phyloP scores from a whole-genome alignment of 1,284 basidiomycete species.

The Somion occarium region DNA sequence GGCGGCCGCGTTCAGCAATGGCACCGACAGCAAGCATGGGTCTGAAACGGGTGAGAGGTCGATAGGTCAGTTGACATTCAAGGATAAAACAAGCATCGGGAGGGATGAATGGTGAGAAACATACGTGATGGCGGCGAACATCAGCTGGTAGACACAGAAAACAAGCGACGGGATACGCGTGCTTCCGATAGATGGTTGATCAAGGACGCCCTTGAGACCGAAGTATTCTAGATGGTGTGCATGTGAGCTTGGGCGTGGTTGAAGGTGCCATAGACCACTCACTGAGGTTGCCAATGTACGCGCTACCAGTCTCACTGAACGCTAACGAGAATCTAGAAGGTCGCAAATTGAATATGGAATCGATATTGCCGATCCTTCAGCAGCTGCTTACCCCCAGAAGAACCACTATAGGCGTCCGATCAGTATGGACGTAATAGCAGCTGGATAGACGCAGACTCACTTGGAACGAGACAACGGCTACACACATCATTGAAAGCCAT shows the following conservation, averaged over 20 bases:
- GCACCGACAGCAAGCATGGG: slow-evolving; percentile 88
- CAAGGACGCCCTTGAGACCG: slow-evolving; percentile 78
- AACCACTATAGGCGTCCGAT: slow-evolving; percentile 31
- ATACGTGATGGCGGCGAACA: slow-evolving; percentile 85
- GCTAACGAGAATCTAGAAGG: slow-evolving; percentile 34
- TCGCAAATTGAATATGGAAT: not conserved
- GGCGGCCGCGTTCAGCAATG: slow-evolving; percentile 85
- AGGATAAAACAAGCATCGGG: slow-evolving; percentile 18
- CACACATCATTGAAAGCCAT: slow-evolving; percentile 74
- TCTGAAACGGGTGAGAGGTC: slow-evolving; percentile 28
- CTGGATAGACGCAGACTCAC: slow-evolving; percentile 20
- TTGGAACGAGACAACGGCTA: slow-evolving; percentile 52
- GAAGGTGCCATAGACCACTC: slow-evolving; percentile 7
- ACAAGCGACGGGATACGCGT: slow-evolving; percentile 74
- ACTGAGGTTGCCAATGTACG: slow-evolving; percentile 38
- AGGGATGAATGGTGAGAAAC: not conserved
- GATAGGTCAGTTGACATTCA: not conserved
- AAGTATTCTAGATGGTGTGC: slow-evolving; percentile 55
- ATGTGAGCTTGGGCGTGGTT: not conserved
- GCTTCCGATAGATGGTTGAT: slow-evolving; percentile 71
- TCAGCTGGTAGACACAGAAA: slow-evolving; percentile 86
- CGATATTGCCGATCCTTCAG: not conserved
- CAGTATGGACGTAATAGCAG: slow-evolving; percentile 18
- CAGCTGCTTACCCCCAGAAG: slow-evolving; percentile 38
- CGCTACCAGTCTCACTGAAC: slow-evolving; percentile 43